Evolutionary conservation across 2,329 filamentous ascomycete genomes (phyloP).

Genomic region (Domatiomyces globalis): DNA sequence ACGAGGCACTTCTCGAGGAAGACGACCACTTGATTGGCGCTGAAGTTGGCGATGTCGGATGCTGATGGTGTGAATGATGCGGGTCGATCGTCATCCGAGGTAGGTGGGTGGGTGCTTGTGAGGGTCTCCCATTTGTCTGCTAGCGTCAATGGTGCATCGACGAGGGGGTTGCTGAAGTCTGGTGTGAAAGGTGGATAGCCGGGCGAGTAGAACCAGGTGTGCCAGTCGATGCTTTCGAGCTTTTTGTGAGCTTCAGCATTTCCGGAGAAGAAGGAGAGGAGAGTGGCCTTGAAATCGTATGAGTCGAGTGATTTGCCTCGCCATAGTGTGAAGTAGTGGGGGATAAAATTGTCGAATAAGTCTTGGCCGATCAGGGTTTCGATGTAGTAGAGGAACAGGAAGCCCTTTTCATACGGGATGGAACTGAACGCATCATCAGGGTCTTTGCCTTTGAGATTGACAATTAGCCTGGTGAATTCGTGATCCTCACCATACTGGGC

Average conservation of each 20-base stretch:
- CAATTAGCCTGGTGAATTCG: slow-evolving; percentile 82
- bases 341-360: slow-evolving; percentile 92
- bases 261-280: slow-evolving; percentile 64
- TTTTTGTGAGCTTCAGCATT: slow-evolving; percentile 42
- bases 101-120: slow-evolving; percentile 15
- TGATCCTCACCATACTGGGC: slow-evolving; percentile 67
- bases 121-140: slow-evolving; percentile 64
- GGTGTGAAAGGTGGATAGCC: slow-evolving; percentile 74
- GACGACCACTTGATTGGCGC: slow-evolving; percentile 78
- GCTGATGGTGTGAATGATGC: slow-evolving; percentile 44
- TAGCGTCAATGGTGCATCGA: slow-evolving; percentile 70
- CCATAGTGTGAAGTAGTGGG: slow-evolving; percentile 81
- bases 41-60: slow-evolving; percentile 59
- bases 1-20: slow-evolving; percentile 70
- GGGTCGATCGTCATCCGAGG: slow-evolving; percentile 7
- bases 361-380: slow-evolving; percentile 70
- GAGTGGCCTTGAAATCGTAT: slow-evolving; percentile 82
- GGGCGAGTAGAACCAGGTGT: slow-evolving; percentile 74
- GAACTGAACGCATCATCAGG: slow-evolving; percentile 92
- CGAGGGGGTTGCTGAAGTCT: slow-evolving; percentile 74
- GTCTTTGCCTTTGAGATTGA: slow-evolving; percentile 76
- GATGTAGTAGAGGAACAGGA: slow-evolving; percentile 82
- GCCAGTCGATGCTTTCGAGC: slow-evolving; percentile 67
- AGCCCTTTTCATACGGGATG: slow-evolving; percentile 92
- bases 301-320: slow-evolving; percentile 78